Evolutionary conservation across 805 yeast species (phyloP).

Genomic region (Hanseniaspora valbyensis): DNA sequence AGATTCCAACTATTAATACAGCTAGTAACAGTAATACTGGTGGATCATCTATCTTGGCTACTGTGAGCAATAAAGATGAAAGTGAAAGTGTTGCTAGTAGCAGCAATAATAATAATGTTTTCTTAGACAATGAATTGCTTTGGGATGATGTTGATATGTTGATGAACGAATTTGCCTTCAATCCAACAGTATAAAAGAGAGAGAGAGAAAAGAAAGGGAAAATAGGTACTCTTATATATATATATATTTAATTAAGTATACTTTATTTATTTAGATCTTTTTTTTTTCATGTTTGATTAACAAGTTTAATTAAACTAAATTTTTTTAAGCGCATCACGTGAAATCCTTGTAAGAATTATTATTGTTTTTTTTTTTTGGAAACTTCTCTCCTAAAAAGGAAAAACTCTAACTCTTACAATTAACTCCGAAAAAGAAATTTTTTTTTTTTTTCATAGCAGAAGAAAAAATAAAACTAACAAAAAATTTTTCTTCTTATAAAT

Average conservation of each 20-base stretch:
- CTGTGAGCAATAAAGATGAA: conserved; percentile 1
- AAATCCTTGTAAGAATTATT: no score
- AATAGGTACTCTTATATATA: no score
- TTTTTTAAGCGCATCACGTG: neutral
- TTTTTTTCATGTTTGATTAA: no score
- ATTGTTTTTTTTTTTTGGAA: no score
- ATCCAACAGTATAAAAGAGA: conserved; percentile 35
- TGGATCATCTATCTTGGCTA: neutral
- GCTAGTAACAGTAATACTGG: neutral
- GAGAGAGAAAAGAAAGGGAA: no score
- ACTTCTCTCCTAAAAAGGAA: neutral
- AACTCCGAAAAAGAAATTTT: conserved; percentile 1
- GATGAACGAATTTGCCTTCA: conserved; percentile 88
- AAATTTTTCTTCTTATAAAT: neutral
- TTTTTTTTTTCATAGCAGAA: no score
- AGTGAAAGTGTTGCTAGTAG: conserved; percentile 12
- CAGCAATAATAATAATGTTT: neutral
- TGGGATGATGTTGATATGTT: conserved; percentile 77
- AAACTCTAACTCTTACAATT: neutral
- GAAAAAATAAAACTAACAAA: no score
- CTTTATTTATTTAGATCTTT: neutral
- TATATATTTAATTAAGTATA: no score
- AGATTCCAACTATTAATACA: neutral
- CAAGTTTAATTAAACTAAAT: no score
- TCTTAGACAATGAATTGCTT: conserved; percentile 26